phyloP scores from a whole-genome alignment of 1,139 yeast genomes.

The Scheffersomyces quercinus region DNA sequence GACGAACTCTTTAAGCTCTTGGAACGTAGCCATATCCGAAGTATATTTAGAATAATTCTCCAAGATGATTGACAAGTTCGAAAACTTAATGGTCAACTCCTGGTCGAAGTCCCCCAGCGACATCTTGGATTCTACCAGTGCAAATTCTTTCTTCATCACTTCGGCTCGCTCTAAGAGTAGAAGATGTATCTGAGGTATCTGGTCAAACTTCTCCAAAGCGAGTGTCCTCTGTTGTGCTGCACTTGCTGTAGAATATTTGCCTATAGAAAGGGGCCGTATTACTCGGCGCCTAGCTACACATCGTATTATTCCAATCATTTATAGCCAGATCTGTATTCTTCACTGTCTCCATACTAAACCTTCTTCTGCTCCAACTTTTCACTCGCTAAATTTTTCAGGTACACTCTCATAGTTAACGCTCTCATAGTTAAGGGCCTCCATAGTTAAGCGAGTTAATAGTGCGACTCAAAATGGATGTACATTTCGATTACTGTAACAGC shows the following conservation, averaged over 20 bases:
- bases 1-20: conserved; percentile 38
- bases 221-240: neutral
- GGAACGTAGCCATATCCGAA: conserved; percentile 31
- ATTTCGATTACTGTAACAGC: too few relatives aligned
- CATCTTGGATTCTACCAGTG: conserved; percentile 47
- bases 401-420: too few relatives aligned
- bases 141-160: conserved; percentile 50
- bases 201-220: conserved; percentile 7
- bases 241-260: neutral
- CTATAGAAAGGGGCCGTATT: neutral
- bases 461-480: too few relatives aligned
- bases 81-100: conserved; percentile 55
- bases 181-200: conserved; percentile 49
- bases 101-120: conserved; percentile 52
- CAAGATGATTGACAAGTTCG: conserved; percentile 55
- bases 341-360: too few relatives aligned
- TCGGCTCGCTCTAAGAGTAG: conserved; percentile 64
- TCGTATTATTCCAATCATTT: neutral
- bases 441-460: too few relatives aligned
- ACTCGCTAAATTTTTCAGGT: too few relatives aligned
- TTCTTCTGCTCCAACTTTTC: too few relatives aligned
- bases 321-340: too few relatives aligned
- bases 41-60: conserved; percentile 53
- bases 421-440: too few relatives aligned
- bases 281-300: neutral